These are phyloP conservation scores for Betula pendula DNA, from an alignment of 306 rosid genomes.

Conservation along the genomic window DNA sequence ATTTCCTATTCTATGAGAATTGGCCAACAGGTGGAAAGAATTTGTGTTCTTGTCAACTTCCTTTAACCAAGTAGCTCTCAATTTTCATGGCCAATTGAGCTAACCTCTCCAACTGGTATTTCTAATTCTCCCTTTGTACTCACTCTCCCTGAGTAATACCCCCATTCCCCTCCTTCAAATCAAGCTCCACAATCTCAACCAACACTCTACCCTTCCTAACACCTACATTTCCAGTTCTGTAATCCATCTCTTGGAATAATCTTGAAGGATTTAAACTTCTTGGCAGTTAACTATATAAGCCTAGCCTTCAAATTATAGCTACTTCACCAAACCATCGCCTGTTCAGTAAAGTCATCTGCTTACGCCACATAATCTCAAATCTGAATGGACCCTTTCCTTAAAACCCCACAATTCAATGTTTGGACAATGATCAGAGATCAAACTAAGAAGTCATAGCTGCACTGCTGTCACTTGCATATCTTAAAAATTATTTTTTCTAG, in stretches of 20 bases:
- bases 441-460: neutral
- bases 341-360: neutral
- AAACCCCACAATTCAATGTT: neutral
- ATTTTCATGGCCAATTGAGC: too few relatives aligned
- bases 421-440: neutral
- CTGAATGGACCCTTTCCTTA: neutral
- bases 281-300: neutral
- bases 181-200: neutral
- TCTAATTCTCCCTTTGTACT: too few relatives aligned
- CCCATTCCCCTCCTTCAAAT: too few relatives aligned
- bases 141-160: too few relatives aligned
- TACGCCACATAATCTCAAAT: neutral
- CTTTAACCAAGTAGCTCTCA: too few relatives aligned
- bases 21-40: neutral
- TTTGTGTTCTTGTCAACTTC: neutral
- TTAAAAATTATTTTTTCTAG: neutral
- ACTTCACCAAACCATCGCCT: neutral
- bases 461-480: neutral
- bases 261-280: neutral
- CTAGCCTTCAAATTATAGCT: neutral
- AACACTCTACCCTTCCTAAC: neutral
- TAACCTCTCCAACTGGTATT: too few relatives aligned
- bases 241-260: neutral
- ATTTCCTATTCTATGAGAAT: neutral
- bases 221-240: neutral